phyloP scores from a whole-genome alignment of 495 filamentous ascomycete species.

The Podospora pseudocomata region DNA sequence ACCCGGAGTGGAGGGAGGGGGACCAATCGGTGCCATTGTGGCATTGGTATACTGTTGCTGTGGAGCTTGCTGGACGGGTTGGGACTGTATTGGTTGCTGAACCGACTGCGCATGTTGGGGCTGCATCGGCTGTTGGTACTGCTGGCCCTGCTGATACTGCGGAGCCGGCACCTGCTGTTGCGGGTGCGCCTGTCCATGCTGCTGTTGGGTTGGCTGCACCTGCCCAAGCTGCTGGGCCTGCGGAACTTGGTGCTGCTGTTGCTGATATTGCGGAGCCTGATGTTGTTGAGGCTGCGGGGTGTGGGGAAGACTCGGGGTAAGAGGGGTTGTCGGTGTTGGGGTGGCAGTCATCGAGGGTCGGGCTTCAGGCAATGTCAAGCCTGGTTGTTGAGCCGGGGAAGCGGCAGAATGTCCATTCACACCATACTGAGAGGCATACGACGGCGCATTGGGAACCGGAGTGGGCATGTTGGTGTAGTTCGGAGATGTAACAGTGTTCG shows the following conservation, averaged over 20 bases:
- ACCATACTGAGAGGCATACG: conserved; percentile 22
- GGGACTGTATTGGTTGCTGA: neutral
- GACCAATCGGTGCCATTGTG: conserved; percentile 34
- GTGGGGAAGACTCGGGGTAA: conserved; percentile 19
- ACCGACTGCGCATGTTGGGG: neutral
- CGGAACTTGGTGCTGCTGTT: neutral
- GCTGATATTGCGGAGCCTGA: neutral
- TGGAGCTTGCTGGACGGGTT: neutral
- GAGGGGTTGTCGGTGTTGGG: conserved; percentile 14
- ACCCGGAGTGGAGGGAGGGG: conserved; percentile 31
- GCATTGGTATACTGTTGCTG: conserved; percentile 39
- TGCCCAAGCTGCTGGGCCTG: neutral
- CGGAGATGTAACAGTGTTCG: conserved; percentile 18
- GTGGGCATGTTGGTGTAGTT: conserved; percentile 20
- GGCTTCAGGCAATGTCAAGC: conserved; percentile 23
- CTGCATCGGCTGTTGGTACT: neutral
- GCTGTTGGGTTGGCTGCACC: neutral
- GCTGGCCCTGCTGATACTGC: neutral
- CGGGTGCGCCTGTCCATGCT: neutral
- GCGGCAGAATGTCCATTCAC: conserved; percentile 21
- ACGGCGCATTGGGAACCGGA: conserved; percentile 9
- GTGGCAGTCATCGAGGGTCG: conserved; percentile 31
- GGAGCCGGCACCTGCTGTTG: neutral
- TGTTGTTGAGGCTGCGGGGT: neutral
- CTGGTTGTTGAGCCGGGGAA: conserved; percentile 16